Evolutionary conservation across 345 rosid species (phyloP).

Genomic region (Eutrema yunnanense): DNA sequence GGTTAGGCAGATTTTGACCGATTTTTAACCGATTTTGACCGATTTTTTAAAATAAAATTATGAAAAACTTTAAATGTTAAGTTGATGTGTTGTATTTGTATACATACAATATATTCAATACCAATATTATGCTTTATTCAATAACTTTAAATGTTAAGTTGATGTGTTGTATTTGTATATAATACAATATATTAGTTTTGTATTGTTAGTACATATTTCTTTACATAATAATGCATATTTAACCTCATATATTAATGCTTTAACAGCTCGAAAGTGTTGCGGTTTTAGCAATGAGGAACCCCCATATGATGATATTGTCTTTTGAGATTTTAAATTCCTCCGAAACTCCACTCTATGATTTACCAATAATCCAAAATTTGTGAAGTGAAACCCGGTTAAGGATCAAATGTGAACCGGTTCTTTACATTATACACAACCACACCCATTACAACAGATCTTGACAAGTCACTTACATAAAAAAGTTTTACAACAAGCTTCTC

Average conservation of each 20-base stretch:
- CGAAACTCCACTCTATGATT: not conserved
- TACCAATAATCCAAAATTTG: not conserved
- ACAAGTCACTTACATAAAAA: not conserved
- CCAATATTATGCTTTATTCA: no score
- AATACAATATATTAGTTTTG: no score
- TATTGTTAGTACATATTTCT: no score
- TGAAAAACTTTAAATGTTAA: no score
- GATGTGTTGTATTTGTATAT: no score
- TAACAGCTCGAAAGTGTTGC: not conserved
- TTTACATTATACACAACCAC: not conserved
- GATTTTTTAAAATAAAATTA: no score
- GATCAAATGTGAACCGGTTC: not conserved
- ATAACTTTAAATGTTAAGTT: no score
- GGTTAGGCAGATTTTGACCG: no score
- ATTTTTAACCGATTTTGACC: no score
- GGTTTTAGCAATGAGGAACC: not conserved
- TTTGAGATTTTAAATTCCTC: not conserved
- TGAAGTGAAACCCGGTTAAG: not conserved
- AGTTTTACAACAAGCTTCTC: conserved; percentile 6
- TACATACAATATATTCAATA: no score
- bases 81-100: no score
- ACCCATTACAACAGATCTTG: not conserved
- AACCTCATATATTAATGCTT: not conserved
- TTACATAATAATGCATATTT: no score
- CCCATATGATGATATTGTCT: not conserved